Conservation (phyloP, 805 yeast species). For the Sugiyamaella marilandica region DNA sequence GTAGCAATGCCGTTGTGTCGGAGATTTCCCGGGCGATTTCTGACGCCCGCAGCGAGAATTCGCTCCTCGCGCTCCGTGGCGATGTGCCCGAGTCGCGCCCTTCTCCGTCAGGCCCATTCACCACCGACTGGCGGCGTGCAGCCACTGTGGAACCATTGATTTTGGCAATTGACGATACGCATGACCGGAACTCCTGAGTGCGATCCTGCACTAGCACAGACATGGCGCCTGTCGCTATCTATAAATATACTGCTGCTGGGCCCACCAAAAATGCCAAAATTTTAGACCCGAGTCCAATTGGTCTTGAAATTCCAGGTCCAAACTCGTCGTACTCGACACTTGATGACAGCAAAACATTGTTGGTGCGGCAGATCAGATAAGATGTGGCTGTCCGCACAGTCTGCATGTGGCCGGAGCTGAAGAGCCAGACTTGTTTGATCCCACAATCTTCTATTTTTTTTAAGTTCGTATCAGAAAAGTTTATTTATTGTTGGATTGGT, state of each 20-base stretch:
- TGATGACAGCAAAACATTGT: not conserved
- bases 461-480: no score
- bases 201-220: slow-evolving; percentile 57
- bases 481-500: no score
- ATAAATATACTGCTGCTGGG: no score
- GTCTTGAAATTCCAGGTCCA: no score
- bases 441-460: no score
- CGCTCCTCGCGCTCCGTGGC: slow-evolving; percentile 39
- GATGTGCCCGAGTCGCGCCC: slow-evolving; percentile 12
- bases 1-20: slow-evolving; percentile 72
- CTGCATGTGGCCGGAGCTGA: no score
- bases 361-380: not conserved
- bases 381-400: not conserved
- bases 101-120: slow-evolving; percentile 4
- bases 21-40: slow-evolving; percentile 84
- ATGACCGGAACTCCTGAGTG: slow-evolving; percentile 88
- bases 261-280: no score
- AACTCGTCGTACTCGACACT: not conserved
- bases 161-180: slow-evolving; percentile 72
- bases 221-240: not conserved
- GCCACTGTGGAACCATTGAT: slow-evolving; percentile 39
- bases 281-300: no score
- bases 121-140: slow-evolving; percentile 22
- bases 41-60: slow-evolving; percentile 68
- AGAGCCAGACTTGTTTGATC: no score